Base-by-base conservation (phyloP, 179 eudicot species). In the Patellifolia procumbens region DNA sequence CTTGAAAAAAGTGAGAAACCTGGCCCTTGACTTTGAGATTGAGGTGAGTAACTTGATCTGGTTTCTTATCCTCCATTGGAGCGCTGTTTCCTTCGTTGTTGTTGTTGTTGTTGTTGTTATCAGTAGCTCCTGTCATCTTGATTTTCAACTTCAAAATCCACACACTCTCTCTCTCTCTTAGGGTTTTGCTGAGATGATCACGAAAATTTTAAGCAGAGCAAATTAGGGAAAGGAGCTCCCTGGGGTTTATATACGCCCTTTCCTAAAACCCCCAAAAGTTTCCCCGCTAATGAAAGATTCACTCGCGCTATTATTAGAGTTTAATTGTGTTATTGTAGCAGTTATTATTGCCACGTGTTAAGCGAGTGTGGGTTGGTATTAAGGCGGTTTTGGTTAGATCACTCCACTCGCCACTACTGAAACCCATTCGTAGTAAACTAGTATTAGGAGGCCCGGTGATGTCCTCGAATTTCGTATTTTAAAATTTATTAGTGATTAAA, bases 11-110 rank as follows among this genome's bases (percentile, higher is more conserved):
- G 1, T 0, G 20, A 29, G 10, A 73, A 8, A 84, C 87, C 87
- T 84, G 86, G 43, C 84, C 86, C 64, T 84, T 84, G 67, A 84
- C 86, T 55, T 84, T 81, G 76, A 81, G 84, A 42, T 84, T 84
- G 72, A 84, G 81, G 17, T 81, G 84, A 35, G 61, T 76, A 22
- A 75, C 20, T 7, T 70, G 74, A 42, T 81, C 86, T 24, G 86
- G 84, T 82, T 84, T 84, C 84, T 81, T 84, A 39, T 81, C 83
- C 56, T 75, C 76, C 35, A 52, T 71, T 22, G 53, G 74, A 58
- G 76, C 70, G 29, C 29, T 72, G 43, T 35, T 68, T 55, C 71
- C 58, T 29, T 75, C 72, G 72, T 75, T 81, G 63, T 58, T 58
- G 20, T 13, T n/a, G n/a, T n/a, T n/a, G n/a, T n/a, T n/a, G 72